Base-by-base conservation (phyloP, 176 grass and related monocot species). In the Aegilops sharonensis region DNA sequence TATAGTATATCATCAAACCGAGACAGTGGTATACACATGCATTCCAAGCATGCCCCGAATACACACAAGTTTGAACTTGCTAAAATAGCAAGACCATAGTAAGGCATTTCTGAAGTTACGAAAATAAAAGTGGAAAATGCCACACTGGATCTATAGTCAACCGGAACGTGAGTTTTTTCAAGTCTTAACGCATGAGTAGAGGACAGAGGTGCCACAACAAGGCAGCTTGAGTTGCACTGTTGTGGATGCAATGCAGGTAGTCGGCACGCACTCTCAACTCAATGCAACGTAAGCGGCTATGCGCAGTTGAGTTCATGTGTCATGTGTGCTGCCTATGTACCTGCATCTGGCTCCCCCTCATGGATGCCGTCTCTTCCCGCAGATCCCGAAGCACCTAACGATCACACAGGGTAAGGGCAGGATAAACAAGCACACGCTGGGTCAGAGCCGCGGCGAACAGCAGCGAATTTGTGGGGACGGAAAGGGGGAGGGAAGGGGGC, bases 291-390 rank as follows among this genome's bases (percentile, higher is more conserved):
- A 34, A 34, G 32, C 32, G 32, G 32, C 32, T 34, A 34, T 34
- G 32, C 54, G 18, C 56, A 59, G 18, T 59, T 59, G 18, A 59
- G 20, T 21, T 59, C 56, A 59, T 59, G 56, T 8, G 56, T 71
- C 12, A 79, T 79, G 42, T 10, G 50, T 56, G 23, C n/a, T 54
- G 50, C 15, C 15, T 10, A 75, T 68, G 32, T 80, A 95, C 96
- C 93, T 98, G 93, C 96, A 98, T 94, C 71, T 95, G 93, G 79
- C 93, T 94, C n/a, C 96, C 96, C 47, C 74, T 81, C 91, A 98
- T 95, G 68, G 90, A 63, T 32, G 90, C 80, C 32, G 96, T 98
- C 87, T 95, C 96, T 81, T 95, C 91, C 4, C 96, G 88, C 5
- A 98, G 96, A 32, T 98, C 91, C 23, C 84, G 84, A 29, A 98